Evolutionary conservation across 805 yeast species (phyloP).

Genomic region (Priceomyces medius): DNA sequence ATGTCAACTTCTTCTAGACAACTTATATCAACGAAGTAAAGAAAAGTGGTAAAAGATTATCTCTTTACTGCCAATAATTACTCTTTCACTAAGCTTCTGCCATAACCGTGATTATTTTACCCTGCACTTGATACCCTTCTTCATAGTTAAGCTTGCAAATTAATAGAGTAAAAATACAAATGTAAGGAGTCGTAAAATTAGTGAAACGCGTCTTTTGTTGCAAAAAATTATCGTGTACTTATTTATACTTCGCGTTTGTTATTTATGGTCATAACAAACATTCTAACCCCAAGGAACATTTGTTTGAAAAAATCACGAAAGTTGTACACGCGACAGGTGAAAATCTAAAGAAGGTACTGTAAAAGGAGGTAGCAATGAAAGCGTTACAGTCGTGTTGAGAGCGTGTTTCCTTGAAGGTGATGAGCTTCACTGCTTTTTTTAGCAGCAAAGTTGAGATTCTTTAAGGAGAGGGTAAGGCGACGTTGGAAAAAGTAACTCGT

Average conservation of each 20-base stretch:
- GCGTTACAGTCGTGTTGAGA: too few relatives aligned
- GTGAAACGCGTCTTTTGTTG: neutral
- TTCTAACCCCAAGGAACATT: neutral
- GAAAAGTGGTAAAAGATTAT: neutral
- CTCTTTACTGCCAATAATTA: neutral
- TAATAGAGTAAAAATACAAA: neutral
- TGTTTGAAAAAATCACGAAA: conserved; percentile 1
- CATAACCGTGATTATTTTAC: neutral
- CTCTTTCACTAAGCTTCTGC: neutral
- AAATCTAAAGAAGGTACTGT: neutral
- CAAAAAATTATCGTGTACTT: neutral
- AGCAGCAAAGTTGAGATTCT: too few relatives aligned
- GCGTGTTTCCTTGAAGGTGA: neutral
- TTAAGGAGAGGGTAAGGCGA: neutral
- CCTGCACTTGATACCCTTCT: conserved; percentile 1
- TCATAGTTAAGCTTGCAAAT: neutral
- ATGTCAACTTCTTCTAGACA: conserved; percentile 1
- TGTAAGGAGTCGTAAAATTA: conserved; percentile 1
- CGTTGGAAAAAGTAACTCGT: neutral
- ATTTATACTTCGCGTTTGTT: neutral
- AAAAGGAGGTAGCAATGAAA: too few relatives aligned
- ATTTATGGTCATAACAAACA: neutral
- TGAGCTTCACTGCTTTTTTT: too few relatives aligned
- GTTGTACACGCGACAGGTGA: neutral
- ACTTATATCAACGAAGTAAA: neutral